Conservation (phyloP, 805 yeast genomes). For the Yarrowia porcina region DNA sequence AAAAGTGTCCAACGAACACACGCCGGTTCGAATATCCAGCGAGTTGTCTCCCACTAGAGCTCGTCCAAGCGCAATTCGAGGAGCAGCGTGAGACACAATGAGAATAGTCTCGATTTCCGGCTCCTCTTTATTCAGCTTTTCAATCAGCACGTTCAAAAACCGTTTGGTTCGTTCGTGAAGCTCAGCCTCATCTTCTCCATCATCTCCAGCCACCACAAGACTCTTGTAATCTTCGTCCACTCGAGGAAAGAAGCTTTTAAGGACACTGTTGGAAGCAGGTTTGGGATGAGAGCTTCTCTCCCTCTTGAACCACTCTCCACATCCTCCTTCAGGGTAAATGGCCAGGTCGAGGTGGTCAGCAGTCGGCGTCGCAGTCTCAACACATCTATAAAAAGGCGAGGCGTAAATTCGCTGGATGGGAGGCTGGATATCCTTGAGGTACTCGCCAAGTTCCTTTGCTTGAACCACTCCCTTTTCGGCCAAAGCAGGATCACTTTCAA, state of each 20-base stretch:
- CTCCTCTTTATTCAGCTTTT: constrained; percentile 51
- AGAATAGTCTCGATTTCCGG: constrained; percentile 64
- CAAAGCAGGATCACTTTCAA: constrained; percentile 82
- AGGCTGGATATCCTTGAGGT: constrained; percentile 47
- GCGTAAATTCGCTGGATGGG: constrained; percentile 68
- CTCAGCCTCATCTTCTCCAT: constrained; percentile 75
- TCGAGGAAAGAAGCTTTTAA: constrained; percentile 54
- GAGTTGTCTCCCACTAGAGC: constrained; percentile 54
- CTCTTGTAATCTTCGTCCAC: constrained; percentile 50
- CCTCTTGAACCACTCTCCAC: constrained; percentile 87
- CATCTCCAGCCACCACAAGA: constrained; percentile 54
- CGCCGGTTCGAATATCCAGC: constrained; percentile 66
- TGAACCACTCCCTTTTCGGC: constrained; percentile 87
- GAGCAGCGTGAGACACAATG: constrained; percentile 90
- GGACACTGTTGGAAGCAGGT: constrained; percentile 49
- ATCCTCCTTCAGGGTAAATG: constrained; percentile 70
- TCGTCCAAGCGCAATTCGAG: constrained; percentile 85
- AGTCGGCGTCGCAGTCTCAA: constrained; percentile 74
- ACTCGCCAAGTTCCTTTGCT: constrained; percentile 72
- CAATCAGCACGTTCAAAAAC: constrained; percentile 58
- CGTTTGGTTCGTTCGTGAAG: constrained; percentile 57
- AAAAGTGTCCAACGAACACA: constrained; percentile 78
- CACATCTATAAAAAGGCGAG: constrained; percentile 87
- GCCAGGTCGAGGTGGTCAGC: constrained; percentile 57
- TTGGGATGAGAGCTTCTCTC: constrained; percentile 47